A percentile compares a stretch with the other conserved stretches of the same genome.
These are phyloP conservation scores for Sporothrix sp. DNA, from an alignment of 2,329 filamentous ascomycete species.

Conservation along the genomic window DNA sequence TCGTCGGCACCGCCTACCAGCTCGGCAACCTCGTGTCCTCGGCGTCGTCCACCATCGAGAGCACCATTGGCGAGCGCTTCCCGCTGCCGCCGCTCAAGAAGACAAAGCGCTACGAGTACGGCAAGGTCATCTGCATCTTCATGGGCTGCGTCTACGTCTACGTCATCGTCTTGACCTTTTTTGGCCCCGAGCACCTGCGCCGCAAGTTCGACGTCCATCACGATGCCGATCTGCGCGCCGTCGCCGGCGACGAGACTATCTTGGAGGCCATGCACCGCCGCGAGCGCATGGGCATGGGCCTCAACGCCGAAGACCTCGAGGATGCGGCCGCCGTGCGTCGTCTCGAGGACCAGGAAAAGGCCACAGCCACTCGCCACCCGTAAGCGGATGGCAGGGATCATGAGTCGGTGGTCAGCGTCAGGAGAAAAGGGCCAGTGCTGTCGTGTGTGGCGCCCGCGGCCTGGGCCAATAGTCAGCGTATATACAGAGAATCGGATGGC, in stretches of 20 bases:
- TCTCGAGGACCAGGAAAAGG: background rate
- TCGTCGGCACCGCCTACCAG: slow-evolving; percentile 66
- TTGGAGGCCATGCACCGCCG: slow-evolving; percentile 18
- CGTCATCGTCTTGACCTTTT: slow-evolving; percentile 49
- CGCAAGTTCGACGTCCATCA: slow-evolving; percentile 42
- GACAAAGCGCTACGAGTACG: slow-evolving; percentile 57
- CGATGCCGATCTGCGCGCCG: slow-evolving; percentile 39
- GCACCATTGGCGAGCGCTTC: slow-evolving; percentile 64
- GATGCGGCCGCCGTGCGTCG: slow-evolving; percentile 12
- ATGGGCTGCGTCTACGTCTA: slow-evolving; percentile 72
- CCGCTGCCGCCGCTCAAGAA: slow-evolving; percentile 49
- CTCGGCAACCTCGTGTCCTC: slow-evolving; percentile 65
- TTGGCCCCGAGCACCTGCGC: slow-evolving; percentile 49
- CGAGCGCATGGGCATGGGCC: slow-evolving; percentile 18
- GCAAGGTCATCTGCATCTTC: slow-evolving; percentile 81
- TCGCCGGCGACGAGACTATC: slow-evolving; percentile 32
- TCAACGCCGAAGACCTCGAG: slow-evolving; percentile 18
- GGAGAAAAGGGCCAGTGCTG: too few relatives aligned
- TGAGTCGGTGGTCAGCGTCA: too few relatives aligned
- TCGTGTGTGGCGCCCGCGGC: too few relatives aligned
- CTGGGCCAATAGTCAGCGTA: too few relatives aligned
- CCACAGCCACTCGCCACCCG: background rate
- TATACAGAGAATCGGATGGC: too few relatives aligned
- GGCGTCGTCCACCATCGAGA: slow-evolving; percentile 65
- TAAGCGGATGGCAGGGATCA: too few relatives aligned